These are phyloP conservation scores for Colletotrichum incanum DNA, from an alignment of 2,329 filamentous ascomycete genomes.

Conservation along the genomic window DNA sequence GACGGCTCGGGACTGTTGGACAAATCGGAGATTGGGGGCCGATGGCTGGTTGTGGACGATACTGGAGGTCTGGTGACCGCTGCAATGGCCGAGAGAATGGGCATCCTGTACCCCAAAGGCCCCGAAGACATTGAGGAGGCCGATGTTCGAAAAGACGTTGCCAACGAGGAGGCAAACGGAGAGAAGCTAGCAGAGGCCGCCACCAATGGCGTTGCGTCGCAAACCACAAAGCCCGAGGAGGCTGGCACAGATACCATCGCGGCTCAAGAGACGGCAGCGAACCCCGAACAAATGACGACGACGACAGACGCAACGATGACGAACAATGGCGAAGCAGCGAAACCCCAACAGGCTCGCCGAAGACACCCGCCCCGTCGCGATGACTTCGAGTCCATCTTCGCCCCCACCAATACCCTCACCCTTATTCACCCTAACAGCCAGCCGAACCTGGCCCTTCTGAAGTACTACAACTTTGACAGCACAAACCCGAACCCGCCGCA, in stretches of 20 bases:
- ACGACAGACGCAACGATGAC: slow-evolving; percentile 12
- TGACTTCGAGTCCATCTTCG: slow-evolving; percentile 76
- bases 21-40: slow-evolving; percentile 59
- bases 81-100: slow-evolving; percentile 90
- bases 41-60: slow-evolving; percentile 90
- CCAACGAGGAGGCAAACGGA: slow-evolving; percentile 31
- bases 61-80: slow-evolving; percentile 87
- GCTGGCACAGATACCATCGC: background rate
- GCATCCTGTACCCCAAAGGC: slow-evolving; percentile 74
- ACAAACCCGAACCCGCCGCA: slow-evolving; percentile 71
- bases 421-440: slow-evolving; percentile 87
- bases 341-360: slow-evolving; percentile 21
- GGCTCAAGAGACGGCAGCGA: slow-evolving; percentile 12
- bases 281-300: background rate
- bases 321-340: slow-evolving; percentile 16
- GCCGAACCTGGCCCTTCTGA: slow-evolving; percentile 88
- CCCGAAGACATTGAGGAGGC: slow-evolving; percentile 50
- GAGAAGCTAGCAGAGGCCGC: slow-evolving; percentile 23
- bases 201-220: background rate
- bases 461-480: slow-evolving; percentile 90
- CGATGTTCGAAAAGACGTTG: slow-evolving; percentile 45
- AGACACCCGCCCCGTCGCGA: slow-evolving; percentile 48
- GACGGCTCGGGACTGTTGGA: slow-evolving; percentile 81
- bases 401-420: slow-evolving; percentile 82
- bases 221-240: slow-evolving; percentile 8